phyloP scores from a whole-genome alignment of 805 yeast genomes.

The Lachancea nothofagi region DNA sequence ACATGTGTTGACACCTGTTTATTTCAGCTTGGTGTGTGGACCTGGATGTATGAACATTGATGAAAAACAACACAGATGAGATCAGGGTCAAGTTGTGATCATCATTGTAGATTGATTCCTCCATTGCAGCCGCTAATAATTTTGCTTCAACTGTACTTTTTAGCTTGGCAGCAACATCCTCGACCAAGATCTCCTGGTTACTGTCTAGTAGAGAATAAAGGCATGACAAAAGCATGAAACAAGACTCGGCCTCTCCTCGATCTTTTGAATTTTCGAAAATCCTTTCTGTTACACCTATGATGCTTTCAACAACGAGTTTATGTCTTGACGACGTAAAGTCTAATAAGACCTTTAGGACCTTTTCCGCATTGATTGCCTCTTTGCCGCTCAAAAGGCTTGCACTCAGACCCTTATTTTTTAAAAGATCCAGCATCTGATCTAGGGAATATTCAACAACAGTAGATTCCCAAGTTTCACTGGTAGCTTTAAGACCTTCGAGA shows the following conservation, averaged over 20 bases:
- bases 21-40: slow-evolving; percentile 42
- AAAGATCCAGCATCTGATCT: slow-evolving; percentile 45
- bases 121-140: slow-evolving; percentile 13
- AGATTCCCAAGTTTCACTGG: slow-evolving; percentile 26
- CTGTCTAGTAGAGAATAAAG: slow-evolving; percentile 25
- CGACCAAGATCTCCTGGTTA: slow-evolving; percentile 18
- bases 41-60: slow-evolving; percentile 30
- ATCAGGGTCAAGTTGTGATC: slow-evolving; percentile 23
- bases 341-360: slow-evolving; percentile 33
- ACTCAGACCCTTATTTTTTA: slow-evolving; percentile 43
- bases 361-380: slow-evolving; percentile 28
- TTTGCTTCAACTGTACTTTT: slow-evolving; percentile 20
- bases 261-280: slow-evolving; percentile 13
- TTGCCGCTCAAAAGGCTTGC: slow-evolving; percentile 23
- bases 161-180: slow-evolving; percentile 14
- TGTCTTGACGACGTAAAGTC: slow-evolving; percentile 32
- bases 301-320: slow-evolving; percentile 26
- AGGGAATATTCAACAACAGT: slow-evolving; percentile 47
- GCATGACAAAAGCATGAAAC: slow-evolving; percentile 26
- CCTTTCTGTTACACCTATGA: slow-evolving; percentile 20
- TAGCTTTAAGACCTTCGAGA: slow-evolving; percentile 49
- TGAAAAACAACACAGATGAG: slow-evolving; percentile 34
- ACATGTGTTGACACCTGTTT: slow-evolving; percentile 35
- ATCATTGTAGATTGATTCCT: slow-evolving; percentile 17
- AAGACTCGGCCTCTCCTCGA: slow-evolving; percentile 18